A percentile compares a stretch with the other conserved stretches of the same genome.
Evolutionary conservation across 495 filamentous ascomycete genomes (phyloP).

Genomic region (Xylaria telfairii): DNA sequence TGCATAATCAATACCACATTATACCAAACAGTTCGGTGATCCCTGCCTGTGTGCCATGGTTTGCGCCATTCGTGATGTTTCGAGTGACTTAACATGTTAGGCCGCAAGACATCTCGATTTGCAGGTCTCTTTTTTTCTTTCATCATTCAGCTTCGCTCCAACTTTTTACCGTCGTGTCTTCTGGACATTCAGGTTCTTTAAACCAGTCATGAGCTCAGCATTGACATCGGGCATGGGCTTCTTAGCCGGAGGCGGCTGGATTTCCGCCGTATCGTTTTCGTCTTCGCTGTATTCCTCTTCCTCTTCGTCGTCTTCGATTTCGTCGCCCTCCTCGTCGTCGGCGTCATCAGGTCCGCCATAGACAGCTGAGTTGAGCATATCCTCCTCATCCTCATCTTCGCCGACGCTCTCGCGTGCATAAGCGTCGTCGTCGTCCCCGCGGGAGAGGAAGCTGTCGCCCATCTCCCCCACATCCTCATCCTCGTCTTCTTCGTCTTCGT

Average conservation of each 20-base stretch:
- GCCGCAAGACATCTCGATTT: too few relatives aligned
- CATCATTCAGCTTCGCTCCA: conserved; percentile 12
- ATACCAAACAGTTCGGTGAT: conserved; percentile 5
- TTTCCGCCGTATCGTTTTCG: conserved; percentile 36
- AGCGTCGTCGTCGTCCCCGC: conserved; percentile 34
- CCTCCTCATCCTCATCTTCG: conserved; percentile 47
- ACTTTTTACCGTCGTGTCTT: conserved; percentile 36
- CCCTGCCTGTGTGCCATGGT: not conserved
- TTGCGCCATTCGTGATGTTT: not conserved
- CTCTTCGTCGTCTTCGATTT: conserved; percentile 36
- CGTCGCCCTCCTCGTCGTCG: conserved; percentile 45
- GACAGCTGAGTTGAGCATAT: conserved; percentile 41
- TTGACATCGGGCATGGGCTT: conserved; percentile 44
- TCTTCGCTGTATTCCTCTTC: conserved; percentile 40
- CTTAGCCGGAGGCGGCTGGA: conserved; percentile 23
- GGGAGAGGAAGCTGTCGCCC: conserved; percentile 65
- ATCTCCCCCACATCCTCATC: conserved; percentile 52
- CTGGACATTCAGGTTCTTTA: conserved; percentile 50
- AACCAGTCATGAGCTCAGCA: conserved; percentile 58
- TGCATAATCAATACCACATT: not conserved
- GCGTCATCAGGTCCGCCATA: conserved; percentile 40
- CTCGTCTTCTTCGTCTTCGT: conserved; percentile 58
- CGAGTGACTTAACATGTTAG: not conserved
- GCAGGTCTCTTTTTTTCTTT: not conserved
- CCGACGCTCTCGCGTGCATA: conserved; percentile 41